Evolutionary conservation across 257 asterid genomes (phyloP).

Genomic region (Penstemon davidsonii): DNA sequence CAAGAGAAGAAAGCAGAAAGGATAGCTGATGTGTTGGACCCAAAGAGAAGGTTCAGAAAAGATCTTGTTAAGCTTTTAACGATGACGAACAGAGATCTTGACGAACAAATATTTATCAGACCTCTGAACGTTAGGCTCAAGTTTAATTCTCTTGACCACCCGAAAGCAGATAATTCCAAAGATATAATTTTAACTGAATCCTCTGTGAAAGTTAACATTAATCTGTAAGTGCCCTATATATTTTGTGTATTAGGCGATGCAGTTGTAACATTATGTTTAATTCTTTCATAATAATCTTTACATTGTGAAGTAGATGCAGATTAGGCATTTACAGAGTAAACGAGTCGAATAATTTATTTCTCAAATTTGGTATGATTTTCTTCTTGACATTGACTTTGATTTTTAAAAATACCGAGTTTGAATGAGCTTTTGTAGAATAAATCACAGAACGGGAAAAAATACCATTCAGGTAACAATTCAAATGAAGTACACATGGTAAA

Average conservation of each 20-base stretch:
- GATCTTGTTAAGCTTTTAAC: conserved; percentile 48
- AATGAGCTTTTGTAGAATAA: no score
- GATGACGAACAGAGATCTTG: conserved; percentile 51
- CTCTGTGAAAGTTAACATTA: conserved; percentile 50
- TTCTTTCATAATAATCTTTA: no score
- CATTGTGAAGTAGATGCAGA: no score
- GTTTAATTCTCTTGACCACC: conserved; percentile 56
- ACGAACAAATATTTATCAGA: conserved; percentile 55
- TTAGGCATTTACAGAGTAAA: no score
- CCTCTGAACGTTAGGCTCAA: conserved; percentile 70
- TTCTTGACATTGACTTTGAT: no score
- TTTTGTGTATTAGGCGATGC: neutral
- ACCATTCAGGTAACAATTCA: no score
- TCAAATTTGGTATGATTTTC: no score
- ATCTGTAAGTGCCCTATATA: conserved; percentile 32
- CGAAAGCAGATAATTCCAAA: conserved; percentile 59
- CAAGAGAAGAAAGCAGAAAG: conserved; percentile 41
- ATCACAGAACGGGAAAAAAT: no score
- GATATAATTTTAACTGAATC: conserved; percentile 57
- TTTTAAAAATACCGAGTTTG: no score
- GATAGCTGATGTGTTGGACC: conserved; percentile 61
- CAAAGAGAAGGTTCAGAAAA: conserved; percentile 35
- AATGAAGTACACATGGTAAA: no score
- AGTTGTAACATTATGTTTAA: conserved; percentile 3
- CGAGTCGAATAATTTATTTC: no score